Conservation (phyloP, 148 eudicot genomes). For the Cornus florida region DNA sequence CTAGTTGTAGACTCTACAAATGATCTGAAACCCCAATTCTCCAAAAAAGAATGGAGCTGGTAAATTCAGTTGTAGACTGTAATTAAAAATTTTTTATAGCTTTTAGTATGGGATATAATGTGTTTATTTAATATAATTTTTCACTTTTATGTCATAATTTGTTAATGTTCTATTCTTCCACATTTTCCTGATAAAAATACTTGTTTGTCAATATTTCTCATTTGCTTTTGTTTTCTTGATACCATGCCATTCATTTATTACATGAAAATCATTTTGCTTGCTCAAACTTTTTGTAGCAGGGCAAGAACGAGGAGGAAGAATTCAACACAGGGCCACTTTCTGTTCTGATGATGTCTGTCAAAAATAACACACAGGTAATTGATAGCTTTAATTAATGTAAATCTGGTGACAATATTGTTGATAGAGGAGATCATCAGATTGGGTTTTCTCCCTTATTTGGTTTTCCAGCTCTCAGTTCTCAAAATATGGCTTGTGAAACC, state of each 20-base stretch:
- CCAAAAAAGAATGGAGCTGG: neutral
- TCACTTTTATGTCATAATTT: neutral
- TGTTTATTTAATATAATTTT: neutral
- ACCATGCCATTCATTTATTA: neutral
- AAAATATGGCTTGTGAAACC: neutral
- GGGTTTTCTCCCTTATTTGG: neutral
- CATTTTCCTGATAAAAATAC: neutral
- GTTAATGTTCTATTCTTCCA: neutral
- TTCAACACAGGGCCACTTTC: constrained; percentile 94
- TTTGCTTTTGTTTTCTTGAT: neutral
- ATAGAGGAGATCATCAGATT: neutral
- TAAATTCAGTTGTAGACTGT: neutral
- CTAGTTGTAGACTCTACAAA: neutral
- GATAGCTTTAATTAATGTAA: neutral
- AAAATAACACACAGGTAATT: constrained; percentile 83
- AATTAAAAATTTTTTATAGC: neutral
- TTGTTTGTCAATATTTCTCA: neutral
- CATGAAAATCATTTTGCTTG: neutral
- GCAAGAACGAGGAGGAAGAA: constrained; percentile 90
- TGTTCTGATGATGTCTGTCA: constrained; percentile 88
- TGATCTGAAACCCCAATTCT: neutral
- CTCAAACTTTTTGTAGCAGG: constrained; percentile 31
- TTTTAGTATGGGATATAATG: neutral
- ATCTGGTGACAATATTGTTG: neutral
- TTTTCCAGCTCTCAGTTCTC: neutral